Percentiles rank a stretch among this genome's conserved stretches.
Conservation (phyloP, 805 yeast genomes). For the Candida suzukii region DNA sequence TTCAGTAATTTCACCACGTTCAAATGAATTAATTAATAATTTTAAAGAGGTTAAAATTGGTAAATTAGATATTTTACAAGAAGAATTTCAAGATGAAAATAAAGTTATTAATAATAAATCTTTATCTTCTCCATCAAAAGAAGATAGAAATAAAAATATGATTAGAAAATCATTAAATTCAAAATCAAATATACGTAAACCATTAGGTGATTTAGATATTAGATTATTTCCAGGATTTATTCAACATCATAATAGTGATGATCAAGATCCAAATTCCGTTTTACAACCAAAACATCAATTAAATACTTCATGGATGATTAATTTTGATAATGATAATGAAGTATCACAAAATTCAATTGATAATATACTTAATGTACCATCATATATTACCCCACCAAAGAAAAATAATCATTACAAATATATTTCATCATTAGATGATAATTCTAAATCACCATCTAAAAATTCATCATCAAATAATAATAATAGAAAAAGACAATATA, state of each 20-base stretch:
- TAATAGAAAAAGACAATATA: background rate
- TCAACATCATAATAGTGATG: constrained; percentile 1
- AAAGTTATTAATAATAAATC: background rate
- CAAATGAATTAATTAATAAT: background rate
- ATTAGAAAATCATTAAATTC: background rate
- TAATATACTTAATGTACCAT: constrained; percentile 8
- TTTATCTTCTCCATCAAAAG: constrained; percentile 1
- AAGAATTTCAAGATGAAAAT: constrained; percentile 2
- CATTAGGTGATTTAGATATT: constrained; percentile 11
- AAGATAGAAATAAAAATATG: background rate
- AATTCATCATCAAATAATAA: background rate
- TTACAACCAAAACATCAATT: constrained; percentile 13
- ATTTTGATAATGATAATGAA: background rate
- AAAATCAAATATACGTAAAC: background rate
- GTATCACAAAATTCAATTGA: background rate
- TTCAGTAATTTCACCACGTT: background rate
- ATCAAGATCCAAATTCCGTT: constrained; percentile 3
- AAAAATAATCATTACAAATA: constrained; percentile 11
- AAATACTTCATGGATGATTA: constrained; percentile 11
- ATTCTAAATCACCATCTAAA: background rate
- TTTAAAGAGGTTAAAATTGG: constrained; percentile 1
- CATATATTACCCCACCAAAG: constrained; percentile 18
- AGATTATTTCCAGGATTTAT: constrained; percentile 12
- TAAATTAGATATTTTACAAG: background rate
- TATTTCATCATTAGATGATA: background rate